Evolutionary conservation across 2,329 filamentous ascomycete species (phyloP).

Genomic region (Colletotrichum liriopes): DNA sequence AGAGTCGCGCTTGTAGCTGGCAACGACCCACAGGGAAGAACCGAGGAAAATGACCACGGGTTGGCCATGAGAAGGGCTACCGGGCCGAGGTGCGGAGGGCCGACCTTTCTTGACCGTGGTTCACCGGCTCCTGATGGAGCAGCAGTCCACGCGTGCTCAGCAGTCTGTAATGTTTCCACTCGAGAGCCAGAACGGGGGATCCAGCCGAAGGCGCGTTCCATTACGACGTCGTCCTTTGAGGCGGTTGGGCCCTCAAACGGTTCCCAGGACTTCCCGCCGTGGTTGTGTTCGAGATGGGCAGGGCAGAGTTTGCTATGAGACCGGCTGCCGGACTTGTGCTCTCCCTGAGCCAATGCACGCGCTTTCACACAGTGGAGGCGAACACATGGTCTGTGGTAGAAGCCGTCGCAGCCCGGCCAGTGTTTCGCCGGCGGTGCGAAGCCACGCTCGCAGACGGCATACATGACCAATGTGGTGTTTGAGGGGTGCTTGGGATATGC

Average conservation of each 20-base stretch:
- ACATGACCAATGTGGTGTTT: constrained; percentile 24
- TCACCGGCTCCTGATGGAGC: not conserved
- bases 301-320: constrained; percentile 36
- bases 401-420: constrained; percentile 7
- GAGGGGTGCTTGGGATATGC: constrained; percentile 24
- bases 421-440: constrained; percentile 32
- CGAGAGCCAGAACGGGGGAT: not conserved
- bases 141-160: not conserved
- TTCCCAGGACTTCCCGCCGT: not conserved
- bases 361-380: constrained; percentile 24
- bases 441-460: constrained; percentile 6
- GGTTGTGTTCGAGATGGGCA: constrained; percentile 8
- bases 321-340: constrained; percentile 32
- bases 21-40: constrained; percentile 13
- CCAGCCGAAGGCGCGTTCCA: not conserved
- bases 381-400: constrained; percentile 41
- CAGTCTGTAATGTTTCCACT: constrained; percentile 4
- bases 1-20: not conserved
- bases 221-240: not conserved
- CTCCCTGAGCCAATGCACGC: constrained; percentile 28
- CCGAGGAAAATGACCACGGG: not conserved
- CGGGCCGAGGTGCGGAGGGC: constrained; percentile 12
- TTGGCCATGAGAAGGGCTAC: constrained; percentile 10
- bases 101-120: not conserved
- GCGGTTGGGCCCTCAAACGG: constrained; percentile 2